Conservation (phyloP, 805 yeast species). For the Saccharomycopsis schoenii region DNA sequence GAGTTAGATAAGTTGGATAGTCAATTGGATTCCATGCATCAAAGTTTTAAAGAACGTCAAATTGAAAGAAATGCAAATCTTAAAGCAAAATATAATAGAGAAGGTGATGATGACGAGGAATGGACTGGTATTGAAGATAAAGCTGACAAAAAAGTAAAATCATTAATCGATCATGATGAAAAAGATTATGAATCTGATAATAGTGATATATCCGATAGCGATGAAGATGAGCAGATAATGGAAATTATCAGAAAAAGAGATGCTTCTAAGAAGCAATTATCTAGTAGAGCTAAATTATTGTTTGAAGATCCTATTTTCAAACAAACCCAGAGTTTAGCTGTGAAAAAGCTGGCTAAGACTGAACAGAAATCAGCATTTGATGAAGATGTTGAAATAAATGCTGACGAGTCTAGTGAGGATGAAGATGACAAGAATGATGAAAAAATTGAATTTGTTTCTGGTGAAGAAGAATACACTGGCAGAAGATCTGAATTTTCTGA, state of each 20-base stretch:
- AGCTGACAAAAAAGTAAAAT: conserved; percentile 25
- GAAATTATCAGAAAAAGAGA: conserved; percentile 47
- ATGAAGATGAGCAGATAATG: conserved; percentile 63
- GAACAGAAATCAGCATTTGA: neutral
- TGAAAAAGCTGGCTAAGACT: conserved; percentile 12
- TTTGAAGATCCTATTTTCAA: conserved; percentile 47
- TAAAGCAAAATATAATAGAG: conserved; percentile 63
- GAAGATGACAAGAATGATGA: conserved; percentile 20
- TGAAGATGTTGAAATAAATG: conserved; percentile 18
- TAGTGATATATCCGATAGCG: conserved; percentile 38
- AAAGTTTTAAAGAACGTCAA: conserved; percentile 52
- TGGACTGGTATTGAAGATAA: conserved; percentile 68
- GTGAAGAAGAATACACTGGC: conserved; percentile 29
- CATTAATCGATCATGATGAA: conserved; percentile 20
- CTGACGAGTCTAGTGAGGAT: conserved; percentile 21
- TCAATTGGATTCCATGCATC: conserved; percentile 76
- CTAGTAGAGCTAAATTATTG: conserved; percentile 34
- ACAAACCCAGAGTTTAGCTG: conserved; percentile 4
- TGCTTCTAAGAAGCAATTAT: conserved; percentile 24
- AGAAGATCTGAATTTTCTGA: conserved; percentile 32
- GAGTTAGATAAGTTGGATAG: conserved; percentile 65
- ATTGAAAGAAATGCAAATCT: conserved; percentile 61
- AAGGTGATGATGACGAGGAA: conserved; percentile 62
- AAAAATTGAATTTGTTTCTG: conserved; percentile 40
- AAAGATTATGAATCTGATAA: conserved; percentile 37